Evolutionary conservation across 2,329 filamentous ascomycete genomes (phyloP), one percentile per base, ranked within the genome.

Genomic region (Fusarium siculi): DNA sequence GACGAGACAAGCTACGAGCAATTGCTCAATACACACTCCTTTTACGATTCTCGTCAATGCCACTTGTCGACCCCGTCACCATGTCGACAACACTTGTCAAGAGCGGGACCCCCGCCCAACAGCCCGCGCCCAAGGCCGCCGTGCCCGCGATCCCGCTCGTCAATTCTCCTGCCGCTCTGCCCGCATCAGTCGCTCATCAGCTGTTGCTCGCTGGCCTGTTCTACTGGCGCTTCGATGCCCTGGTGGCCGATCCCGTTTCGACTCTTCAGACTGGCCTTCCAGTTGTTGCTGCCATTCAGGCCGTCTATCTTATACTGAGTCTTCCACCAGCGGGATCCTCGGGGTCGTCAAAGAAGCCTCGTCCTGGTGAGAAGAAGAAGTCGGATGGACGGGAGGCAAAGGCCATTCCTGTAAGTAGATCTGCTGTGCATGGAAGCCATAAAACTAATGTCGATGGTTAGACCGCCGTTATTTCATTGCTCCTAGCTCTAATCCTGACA

Each of bases 401-500:
- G 67, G 78, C 83, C 12, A 77, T 86, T 52, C 83, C 86, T 68
- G 88, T 89, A 81, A 63, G 86, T 81, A 25, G 1, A 15, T 5
- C 3, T 11, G 12, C 5, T 30, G 28, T 34, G 11, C 8, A 15
- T 23, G 28, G 37, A 25, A 32, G 14, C 7, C 28, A 19, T 42
- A 40, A 3, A n/a, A 23, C 73, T 77, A 67, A 77, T 28, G 19
- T 16, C 12, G n/a, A 49, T 37, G 15, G 32, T 42, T 55, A 88
- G 87, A 82, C 84, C 23, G 80, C 85, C 19, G 74, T 86, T 63
- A 81, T 88, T 55, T 85, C 85, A 10, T 78, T 87, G 42, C 72
- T 86, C 25, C 79, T 97, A 87, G 91, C 93, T 5, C 87, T 90
- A 5, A 87, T 96, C 73, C 85, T 95, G 64, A 92, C 93, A 12